A percentile compares a stretch with the other conserved stretches of the same genome.
Evolutionary conservation across 2,329 filamentous ascomycete species (phyloP).

Genomic region (Penicillium sp.): DNA sequence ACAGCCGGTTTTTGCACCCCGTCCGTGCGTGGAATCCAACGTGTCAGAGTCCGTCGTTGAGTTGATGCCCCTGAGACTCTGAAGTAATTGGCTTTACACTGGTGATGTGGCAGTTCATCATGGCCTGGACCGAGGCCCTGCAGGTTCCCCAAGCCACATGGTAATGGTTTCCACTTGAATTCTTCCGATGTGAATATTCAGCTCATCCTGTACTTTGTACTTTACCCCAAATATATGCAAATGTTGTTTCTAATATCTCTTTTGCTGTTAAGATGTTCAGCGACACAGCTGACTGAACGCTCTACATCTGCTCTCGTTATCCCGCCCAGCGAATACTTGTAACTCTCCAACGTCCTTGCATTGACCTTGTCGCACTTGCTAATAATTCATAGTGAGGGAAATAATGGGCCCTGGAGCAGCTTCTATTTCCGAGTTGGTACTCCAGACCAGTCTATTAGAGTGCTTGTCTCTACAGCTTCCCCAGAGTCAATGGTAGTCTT

Average conservation of each 20-base stretch:
- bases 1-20: background rate
- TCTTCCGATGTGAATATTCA: background rate
- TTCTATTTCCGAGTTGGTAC: constrained; percentile 57
- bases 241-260: background rate
- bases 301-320: constrained; percentile 12
- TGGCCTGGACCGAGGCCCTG: too few species aligned
- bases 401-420: constrained; percentile 68
- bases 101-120: too few species aligned
- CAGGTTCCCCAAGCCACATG: too few species aligned
- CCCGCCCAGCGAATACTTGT: constrained; percentile 16
- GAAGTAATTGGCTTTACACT: background rate
- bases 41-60: background rate
- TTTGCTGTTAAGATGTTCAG: constrained; percentile 3
- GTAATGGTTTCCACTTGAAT: too few species aligned
- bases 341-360: background rate
- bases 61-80: background rate
- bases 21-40: background rate
- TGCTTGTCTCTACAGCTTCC: constrained; percentile 60
- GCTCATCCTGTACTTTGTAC: too few species aligned
- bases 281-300: background rate
- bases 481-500: constrained; percentile 68
- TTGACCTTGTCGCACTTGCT: background rate
- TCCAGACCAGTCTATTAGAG: constrained; percentile 50
- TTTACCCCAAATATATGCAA: too few species aligned
- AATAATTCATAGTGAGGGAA: constrained; percentile 49